phyloP scores from a whole-genome alignment of 805 yeast species.

The Ogataea methanolica region DNA sequence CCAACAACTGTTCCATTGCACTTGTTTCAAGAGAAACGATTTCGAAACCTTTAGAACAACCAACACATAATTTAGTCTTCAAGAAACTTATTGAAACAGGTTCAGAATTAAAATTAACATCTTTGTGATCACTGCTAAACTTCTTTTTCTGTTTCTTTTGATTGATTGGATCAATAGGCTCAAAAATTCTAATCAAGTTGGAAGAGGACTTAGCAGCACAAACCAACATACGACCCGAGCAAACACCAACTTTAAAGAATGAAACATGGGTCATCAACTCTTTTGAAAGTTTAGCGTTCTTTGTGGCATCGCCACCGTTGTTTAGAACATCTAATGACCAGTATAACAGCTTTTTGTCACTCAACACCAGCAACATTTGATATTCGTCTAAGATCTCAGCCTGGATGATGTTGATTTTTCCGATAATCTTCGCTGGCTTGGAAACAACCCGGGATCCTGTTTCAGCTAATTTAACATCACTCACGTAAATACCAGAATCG shows the following conservation, averaged over 20 bases:
- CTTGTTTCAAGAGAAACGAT: slow-evolving; percentile 82
- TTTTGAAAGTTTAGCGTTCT: slow-evolving; percentile 61
- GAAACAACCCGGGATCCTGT: slow-evolving; percentile 50
- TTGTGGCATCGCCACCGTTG: slow-evolving; percentile 39
- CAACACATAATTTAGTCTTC: slow-evolving; percentile 85
- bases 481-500: slow-evolving; percentile 82
- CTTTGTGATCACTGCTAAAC: slow-evolving; percentile 63
- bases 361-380: slow-evolving; percentile 70
- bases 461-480: slow-evolving; percentile 56
- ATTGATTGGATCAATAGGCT: slow-evolving; percentile 75
- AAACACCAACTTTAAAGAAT: slow-evolving; percentile 89
- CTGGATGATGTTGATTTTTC: slow-evolving; percentile 76
- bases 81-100: slow-evolving; percentile 89
- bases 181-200: slow-evolving; percentile 76
- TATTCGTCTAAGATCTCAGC: slow-evolving; percentile 90
- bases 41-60: slow-evolving; percentile 95
- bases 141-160: slow-evolving; percentile 62
- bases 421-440: slow-evolving; percentile 71
- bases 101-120: slow-evolving; percentile 79
- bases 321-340: slow-evolving; percentile 67
- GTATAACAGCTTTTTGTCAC: slow-evolving; percentile 77
- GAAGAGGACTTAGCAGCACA: slow-evolving; percentile 86
- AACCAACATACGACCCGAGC: slow-evolving; percentile 82
- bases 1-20: slow-evolving; percentile 82
- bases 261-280: slow-evolving; percentile 83